These are phyloP conservation scores for Leccinum pachyderme DNA, from an alignment of 1,284 basidiomycete species.

Conservation along the genomic window DNA sequence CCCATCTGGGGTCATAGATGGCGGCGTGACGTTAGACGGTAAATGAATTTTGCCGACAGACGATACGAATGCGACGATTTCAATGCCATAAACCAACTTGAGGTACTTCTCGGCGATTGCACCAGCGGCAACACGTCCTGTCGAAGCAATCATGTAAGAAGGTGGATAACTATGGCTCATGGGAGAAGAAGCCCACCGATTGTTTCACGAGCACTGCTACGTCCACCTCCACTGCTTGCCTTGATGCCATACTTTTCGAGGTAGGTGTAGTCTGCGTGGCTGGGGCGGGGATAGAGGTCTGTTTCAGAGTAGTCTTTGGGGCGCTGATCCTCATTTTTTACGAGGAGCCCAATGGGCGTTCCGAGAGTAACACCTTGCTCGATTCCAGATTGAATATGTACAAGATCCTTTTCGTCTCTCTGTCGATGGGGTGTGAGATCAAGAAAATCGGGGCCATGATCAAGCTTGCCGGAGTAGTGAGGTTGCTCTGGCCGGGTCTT, in stretches of 20 bases:
- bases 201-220: slow-evolving; percentile 94
- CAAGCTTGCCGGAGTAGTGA: slow-evolving; percentile 86
- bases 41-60: slow-evolving; percentile 93
- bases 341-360: slow-evolving; percentile 93
- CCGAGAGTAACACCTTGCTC: slow-evolving; percentile 96
- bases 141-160: slow-evolving; percentile 7
- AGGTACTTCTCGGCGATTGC: slow-evolving; percentile 98
- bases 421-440: slow-evolving; percentile 33
- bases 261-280: slow-evolving; percentile 98
- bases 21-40: slow-evolving; percentile 48
- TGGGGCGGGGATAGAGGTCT: slow-evolving; percentile 94
- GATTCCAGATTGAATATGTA: slow-evolving; percentile 91
- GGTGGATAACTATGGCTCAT: background rate
- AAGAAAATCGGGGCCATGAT: slow-evolving; percentile 1
- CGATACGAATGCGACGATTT: slow-evolving; percentile 96
- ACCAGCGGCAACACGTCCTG: slow-evolving; percentile 94
- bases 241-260: slow-evolving; percentile 98
- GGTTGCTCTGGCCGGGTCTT: slow-evolving; percentile 93
- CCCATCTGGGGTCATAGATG: slow-evolving; percentile 39
- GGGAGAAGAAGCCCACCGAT: slow-evolving; percentile 59
- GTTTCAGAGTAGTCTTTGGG: slow-evolving; percentile 99
- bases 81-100: slow-evolving; percentile 82
- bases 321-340: slow-evolving; percentile 97
- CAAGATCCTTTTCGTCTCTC: slow-evolving; percentile 96
- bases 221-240: slow-evolving; percentile 94